phyloP scores from a whole-genome alignment of 2,329 filamentous ascomycete species.

The Capronia americana region DNA sequence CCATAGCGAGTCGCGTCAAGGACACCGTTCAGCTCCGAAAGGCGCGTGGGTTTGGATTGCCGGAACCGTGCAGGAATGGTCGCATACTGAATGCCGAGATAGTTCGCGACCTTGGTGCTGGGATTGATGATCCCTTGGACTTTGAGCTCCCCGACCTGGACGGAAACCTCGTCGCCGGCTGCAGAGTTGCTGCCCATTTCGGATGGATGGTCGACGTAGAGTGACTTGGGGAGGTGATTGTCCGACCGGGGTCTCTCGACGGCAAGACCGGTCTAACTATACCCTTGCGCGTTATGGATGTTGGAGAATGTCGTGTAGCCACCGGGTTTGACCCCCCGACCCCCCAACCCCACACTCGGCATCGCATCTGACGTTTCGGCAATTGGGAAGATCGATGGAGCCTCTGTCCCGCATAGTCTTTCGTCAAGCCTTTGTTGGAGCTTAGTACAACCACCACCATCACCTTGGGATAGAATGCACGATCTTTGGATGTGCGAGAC shows the following conservation, averaged over 20 bases:
- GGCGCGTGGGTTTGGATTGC: conserved; percentile 45
- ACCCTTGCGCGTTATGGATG: neutral
- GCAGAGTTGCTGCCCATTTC: conserved; percentile 4
- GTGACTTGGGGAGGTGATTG: neutral
- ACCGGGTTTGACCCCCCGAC: neutral
- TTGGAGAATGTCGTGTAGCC: neutral
- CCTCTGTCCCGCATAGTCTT: neutral
- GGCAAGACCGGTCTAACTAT: neutral
- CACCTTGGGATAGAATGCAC: no score
- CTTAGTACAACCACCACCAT: no score
- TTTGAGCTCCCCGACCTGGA: conserved; percentile 14
- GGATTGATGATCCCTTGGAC: conserved; percentile 25
- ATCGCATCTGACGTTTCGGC: neutral
- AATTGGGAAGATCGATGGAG: neutral
- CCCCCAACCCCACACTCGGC: neutral
- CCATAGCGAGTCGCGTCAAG: conserved; percentile 46
- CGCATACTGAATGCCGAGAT: conserved; percentile 49
- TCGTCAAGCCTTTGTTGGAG: no score
- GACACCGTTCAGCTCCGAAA: conserved; percentile 38
- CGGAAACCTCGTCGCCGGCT: neutral
- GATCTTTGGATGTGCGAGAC: no score
- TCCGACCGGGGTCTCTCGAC: neutral
- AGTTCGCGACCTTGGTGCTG: conserved; percentile 42
- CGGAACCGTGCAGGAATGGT: conserved; percentile 42
- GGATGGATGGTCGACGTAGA: neutral